phyloP scores from a whole-genome alignment of 176 grass and related monocot species.

The Olyra latifolia region DNA sequence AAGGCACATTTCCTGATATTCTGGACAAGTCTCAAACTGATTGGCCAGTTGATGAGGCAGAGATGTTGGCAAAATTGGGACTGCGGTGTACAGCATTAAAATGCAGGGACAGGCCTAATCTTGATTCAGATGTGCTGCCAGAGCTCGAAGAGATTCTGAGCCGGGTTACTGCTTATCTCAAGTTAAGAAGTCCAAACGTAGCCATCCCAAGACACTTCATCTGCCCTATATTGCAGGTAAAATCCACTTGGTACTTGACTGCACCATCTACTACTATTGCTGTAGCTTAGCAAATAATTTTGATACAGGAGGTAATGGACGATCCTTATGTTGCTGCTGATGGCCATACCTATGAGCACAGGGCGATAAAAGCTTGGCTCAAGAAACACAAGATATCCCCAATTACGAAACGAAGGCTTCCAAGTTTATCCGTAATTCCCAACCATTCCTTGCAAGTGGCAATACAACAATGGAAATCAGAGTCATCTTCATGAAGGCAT shows the following conservation, averaged over 20 bases:
- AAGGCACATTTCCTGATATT: conserved; percentile 40
- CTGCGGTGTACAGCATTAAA: conserved; percentile 59
- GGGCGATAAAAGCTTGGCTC: conserved; percentile 81
- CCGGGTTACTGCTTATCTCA: conserved; percentile 39
- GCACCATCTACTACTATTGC: not conserved
- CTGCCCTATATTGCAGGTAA: conserved; percentile 84
- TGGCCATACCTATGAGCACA: conserved; percentile 87
- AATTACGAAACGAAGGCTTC: conserved; percentile 53
- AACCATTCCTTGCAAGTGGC: conserved; percentile 72
- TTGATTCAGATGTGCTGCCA: conserved; percentile 68
- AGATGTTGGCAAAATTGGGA: conserved; percentile 69
- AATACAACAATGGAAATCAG: conserved; percentile 80
- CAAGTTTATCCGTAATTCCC: conserved; percentile 61
- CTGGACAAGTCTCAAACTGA: conserved; percentile 59
- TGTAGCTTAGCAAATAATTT: not conserved
- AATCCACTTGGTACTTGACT: not conserved
- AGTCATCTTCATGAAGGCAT: conserved; percentile 30
- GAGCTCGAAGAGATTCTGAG: conserved; percentile 71
- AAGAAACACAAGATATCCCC: conserved; percentile 63
- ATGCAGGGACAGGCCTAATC: conserved; percentile 75
- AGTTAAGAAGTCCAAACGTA: conserved; percentile 28
- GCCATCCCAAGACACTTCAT: conserved; percentile 66
- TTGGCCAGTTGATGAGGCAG: conserved; percentile 67
- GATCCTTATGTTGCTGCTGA: conserved; percentile 82
- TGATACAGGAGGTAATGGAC: conserved; percentile 73